A percentile compares a stretch with the other conserved stretches of the same genome.
These are phyloP conservation scores for Cystobasidium tubakii DNA, from an alignment of 768 basidiomycete genomes.

Conservation along the genomic window DNA sequence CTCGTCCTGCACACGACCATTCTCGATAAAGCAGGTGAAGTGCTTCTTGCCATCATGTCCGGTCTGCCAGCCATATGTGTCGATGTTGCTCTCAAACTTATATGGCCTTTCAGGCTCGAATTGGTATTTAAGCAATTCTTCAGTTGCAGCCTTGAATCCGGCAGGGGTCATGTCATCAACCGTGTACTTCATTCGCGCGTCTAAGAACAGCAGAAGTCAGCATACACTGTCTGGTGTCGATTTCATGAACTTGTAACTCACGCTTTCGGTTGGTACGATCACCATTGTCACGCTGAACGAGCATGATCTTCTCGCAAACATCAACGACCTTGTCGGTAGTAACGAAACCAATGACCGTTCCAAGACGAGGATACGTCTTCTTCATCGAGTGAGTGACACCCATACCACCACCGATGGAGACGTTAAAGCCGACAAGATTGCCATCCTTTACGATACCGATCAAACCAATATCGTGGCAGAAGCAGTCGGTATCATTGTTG, in stretches of 20 bases:
- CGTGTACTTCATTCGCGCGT: constrained; percentile 91
- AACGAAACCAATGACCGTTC: constrained; percentile 85
- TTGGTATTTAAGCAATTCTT: constrained; percentile 73
- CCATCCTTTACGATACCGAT: constrained; percentile 83
- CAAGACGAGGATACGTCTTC: constrained; percentile 91
- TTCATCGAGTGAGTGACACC: constrained; percentile 98
- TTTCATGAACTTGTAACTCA: constrained; percentile 52
- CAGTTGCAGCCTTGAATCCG: constrained; percentile 79
- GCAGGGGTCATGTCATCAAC: constrained; percentile 90
- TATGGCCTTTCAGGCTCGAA: constrained; percentile 69
- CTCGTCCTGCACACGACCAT: constrained; percentile 93
- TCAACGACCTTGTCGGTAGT: constrained; percentile 73
- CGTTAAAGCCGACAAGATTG: constrained; percentile 84
- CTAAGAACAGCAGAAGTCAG: not conserved
- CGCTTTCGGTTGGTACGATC: constrained; percentile 72
- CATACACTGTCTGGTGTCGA: too few relatives aligned
- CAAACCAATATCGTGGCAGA: constrained; percentile 84
- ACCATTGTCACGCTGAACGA: constrained; percentile 89
- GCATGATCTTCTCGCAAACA: constrained; percentile 87
- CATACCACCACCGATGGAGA: constrained; percentile 92
- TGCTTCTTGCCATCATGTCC: constrained; percentile 84
- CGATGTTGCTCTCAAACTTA: constrained; percentile 79
- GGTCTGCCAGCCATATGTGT: constrained; percentile 88
- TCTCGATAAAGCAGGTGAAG: constrained; percentile 90
- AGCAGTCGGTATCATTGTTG: constrained; percentile 91